A percentile compares a stretch with the other conserved stretches of the same genome.
These are phyloP conservation scores for California macrophylla DNA, from an alignment of 441 rosid species.

Conservation along the genomic window DNA sequence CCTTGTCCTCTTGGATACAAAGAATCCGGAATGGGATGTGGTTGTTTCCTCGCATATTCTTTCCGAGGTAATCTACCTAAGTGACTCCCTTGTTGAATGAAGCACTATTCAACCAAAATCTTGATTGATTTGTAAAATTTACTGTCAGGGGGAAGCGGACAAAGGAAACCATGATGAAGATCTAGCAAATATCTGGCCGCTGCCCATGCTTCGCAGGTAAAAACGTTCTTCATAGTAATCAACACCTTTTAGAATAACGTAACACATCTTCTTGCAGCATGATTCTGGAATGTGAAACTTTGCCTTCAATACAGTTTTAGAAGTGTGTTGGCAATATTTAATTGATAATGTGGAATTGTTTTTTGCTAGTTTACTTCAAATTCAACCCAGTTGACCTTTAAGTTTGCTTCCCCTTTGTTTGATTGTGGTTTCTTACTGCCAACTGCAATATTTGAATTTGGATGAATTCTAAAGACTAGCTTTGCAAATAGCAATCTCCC, in stretches of 20 bases:
- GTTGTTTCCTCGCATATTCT: constrained; percentile 98
- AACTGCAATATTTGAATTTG: not conserved
- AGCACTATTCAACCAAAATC: not conserved
- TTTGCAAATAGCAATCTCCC: not conserved
- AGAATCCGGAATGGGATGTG: constrained; percentile 96
- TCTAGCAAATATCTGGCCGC: constrained; percentile 56
- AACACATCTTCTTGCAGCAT: not conserved
- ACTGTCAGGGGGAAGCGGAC: constrained; percentile 41
- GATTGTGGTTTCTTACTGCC: not conserved
- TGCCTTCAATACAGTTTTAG: not conserved
- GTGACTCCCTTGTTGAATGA: not conserved
- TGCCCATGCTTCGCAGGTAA: constrained; percentile 77
- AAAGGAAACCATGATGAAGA: constrained; percentile 38
- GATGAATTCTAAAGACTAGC: not conserved
- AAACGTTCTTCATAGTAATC: not conserved
- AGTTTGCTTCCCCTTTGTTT: not conserved
- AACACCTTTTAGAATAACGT: not conserved
- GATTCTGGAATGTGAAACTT: not conserved
- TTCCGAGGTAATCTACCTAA: constrained; percentile 45
- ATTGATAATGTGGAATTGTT: not conserved
- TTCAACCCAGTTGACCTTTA: not conserved
- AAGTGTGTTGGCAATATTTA: not conserved
- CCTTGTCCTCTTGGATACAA: constrained; percentile 86
- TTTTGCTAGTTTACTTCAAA: not conserved
- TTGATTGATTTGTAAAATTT: constrained; percentile 18